Evolutionary conservation across 1,284 basidiomycete genomes (phyloP).

Genomic region (Naganishia cerealis): DNA sequence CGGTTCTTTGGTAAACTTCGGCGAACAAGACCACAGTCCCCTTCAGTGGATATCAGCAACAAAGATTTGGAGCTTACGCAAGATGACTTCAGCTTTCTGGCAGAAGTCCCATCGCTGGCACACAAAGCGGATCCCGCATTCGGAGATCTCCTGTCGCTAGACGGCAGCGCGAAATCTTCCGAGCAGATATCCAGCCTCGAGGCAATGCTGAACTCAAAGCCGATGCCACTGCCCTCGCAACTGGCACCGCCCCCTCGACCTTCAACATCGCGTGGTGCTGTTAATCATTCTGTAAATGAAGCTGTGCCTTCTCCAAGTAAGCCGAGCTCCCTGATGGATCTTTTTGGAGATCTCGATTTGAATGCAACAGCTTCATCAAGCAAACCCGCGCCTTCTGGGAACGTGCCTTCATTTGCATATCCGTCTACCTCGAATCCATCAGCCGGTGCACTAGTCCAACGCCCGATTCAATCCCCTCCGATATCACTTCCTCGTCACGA

Average conservation of each 20-base stretch:
- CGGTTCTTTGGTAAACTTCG: slow-evolving; percentile 49
- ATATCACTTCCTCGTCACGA: slow-evolving; percentile 3
- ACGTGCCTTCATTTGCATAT: not conserved
- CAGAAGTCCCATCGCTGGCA: slow-evolving; percentile 48
- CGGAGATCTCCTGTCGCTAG: slow-evolving; percentile 45
- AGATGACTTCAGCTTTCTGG: slow-evolving; percentile 52
- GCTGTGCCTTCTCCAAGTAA: slow-evolving; percentile 3
- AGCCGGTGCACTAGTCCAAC: not conserved
- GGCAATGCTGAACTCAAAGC: slow-evolving; percentile 26
- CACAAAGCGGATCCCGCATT: slow-evolving; percentile 37
- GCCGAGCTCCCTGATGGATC: slow-evolving; percentile 28
- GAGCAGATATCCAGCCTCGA: slow-evolving; percentile 31
- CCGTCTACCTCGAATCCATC: not conserved
- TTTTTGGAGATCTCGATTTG: slow-evolving; percentile 33
- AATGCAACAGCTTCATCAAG: not conserved
- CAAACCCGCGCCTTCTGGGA: not conserved
- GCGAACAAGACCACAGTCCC: slow-evolving; percentile 15
- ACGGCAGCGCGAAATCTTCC: not conserved
- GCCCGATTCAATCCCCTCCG: not conserved
- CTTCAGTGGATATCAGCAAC: slow-evolving; percentile 35
- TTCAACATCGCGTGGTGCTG: not conserved
- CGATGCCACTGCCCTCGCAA: slow-evolving; percentile 17
- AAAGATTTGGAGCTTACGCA: slow-evolving; percentile 49
- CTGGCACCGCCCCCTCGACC: slow-evolving; percentile 25
- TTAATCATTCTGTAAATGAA: not conserved